Evolutionary conservation across 495 filamentous ascomycete species (phyloP).

Genomic region (Podospora conica): DNA sequence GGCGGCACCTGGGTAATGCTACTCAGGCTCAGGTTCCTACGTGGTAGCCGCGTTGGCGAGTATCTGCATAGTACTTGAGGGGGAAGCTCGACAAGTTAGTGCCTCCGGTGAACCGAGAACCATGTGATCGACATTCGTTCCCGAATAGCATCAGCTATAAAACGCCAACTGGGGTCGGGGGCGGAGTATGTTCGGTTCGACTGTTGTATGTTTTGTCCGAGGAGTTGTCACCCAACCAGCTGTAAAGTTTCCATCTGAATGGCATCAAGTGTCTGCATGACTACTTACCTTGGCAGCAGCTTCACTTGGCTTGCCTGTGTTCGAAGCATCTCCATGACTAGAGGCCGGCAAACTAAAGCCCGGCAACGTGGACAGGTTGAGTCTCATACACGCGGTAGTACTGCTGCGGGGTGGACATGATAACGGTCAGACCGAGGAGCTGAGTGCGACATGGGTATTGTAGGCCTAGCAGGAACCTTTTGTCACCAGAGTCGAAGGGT

Average conservation of each 20-base stretch:
- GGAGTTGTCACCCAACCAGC: background rate
- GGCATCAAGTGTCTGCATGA: background rate
- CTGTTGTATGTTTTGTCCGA: background rate
- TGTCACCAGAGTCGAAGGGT: background rate
- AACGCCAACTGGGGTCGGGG: background rate
- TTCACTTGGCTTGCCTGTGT: background rate
- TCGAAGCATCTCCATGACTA: background rate
- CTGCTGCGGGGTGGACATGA: background rate
- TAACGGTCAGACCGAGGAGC: background rate
- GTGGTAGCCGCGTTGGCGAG: too few relatives aligned
- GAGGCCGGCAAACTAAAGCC: too few relatives aligned
- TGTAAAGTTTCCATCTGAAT: background rate
- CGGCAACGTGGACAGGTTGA: background rate
- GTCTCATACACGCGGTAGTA: background rate
- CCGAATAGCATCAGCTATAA: background rate
- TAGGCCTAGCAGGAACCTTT: background rate
- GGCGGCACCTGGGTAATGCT: background rate
- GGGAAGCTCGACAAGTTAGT: too few relatives aligned
- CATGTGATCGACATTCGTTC: background rate
- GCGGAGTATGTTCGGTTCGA: too few relatives aligned
- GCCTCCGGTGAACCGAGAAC: background rate
- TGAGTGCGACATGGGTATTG: background rate
- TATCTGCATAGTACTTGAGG: too few relatives aligned
- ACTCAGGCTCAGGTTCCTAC: too few relatives aligned
- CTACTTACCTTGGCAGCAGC: background rate